Conservation (phyloP, 371 early-diverging fungal species). For the Mortierella sp. region DNA sequence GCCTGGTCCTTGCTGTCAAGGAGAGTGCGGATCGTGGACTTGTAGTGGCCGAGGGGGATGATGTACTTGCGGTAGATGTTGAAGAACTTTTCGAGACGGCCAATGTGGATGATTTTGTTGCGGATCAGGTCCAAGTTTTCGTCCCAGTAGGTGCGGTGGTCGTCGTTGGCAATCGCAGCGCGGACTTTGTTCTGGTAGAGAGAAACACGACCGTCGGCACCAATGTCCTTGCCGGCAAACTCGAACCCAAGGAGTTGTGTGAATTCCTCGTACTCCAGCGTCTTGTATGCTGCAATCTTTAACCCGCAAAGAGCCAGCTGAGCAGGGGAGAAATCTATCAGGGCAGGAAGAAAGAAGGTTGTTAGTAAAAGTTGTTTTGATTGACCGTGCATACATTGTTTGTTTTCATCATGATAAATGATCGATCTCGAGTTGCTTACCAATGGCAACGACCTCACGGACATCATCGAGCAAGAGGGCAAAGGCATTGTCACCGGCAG, state of each 20-base stretch:
- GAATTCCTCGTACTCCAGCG: conserved; percentile 46
- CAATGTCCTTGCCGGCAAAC: conserved; percentile 42
- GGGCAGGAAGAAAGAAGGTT: no score
- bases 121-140: conserved; percentile 50
- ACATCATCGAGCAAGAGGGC: conserved; percentile 49
- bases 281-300: conserved; percentile 56
- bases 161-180: conserved; percentile 33
- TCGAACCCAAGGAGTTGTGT: conserved; percentile 55
- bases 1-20: conserved; percentile 29
- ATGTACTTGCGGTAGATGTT: conserved; percentile 50
- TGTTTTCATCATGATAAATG: not conserved
- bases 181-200: conserved; percentile 53
- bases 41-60: conserved; percentile 39
- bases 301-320: conserved; percentile 53
- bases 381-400: not conserved
- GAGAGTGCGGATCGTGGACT: conserved; percentile 34
- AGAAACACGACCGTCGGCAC: conserved; percentile 49
- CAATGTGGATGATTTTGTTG: conserved; percentile 54
- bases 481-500: conserved; percentile 56
- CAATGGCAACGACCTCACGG: conserved; percentile 56
- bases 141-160: conserved; percentile 53
- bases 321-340: conserved; percentile 55
- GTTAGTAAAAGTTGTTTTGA: no score
- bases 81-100: conserved; percentile 56
- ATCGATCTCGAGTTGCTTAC: conserved; percentile 8